Base-by-base conservation (phyloP, 2,329 filamentous ascomycete genomes). In the Celoporthe dispersa region DNA sequence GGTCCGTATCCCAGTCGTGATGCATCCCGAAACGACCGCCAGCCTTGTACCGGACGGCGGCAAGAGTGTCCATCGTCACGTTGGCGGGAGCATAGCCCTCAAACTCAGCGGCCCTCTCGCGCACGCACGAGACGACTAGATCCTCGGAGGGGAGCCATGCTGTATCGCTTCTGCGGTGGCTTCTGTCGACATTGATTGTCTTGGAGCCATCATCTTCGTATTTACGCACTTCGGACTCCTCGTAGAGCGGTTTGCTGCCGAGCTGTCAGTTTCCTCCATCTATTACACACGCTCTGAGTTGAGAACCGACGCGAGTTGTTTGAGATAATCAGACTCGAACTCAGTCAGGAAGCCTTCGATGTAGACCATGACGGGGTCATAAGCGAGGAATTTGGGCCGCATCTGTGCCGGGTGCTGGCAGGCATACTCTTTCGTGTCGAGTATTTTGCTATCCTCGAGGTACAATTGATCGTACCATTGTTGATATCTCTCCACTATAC, bases 201-300 rank as follows among this genome's bases (percentile, higher is more conserved):
- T 59, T 59, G 55, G 55, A 59, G 55, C 55, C 55, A 19, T 59
- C 55, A 35, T 59, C 55, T 59, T 59, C 55, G 8, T 59, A 59
- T 19, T 35, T 59, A 31, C 55, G 55, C 55, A 59, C 6, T 35
- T 59, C 55, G 55, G 55, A 59, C 55, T 33, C 31, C 55, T 59
- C 31, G 55, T 59, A 59, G 55, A 59, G 55, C 2, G 55, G 28
- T 3, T 35, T n/a, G 19, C 55, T 59, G 31, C 31, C n/a, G 28
- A n/a, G 14, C 31, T 59, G 19, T 59, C 55, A 59, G 55, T 22
- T 28, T 14, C n/a, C 51, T 55, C n/a, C 25, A 25, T 53, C 5
- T 31, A 11, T 31, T 9, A 14, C n/a, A 53, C 51, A 28, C 25
- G 25, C 11, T 2, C 3, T 28, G 2, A 14, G n/a, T 28, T 55